These are phyloP conservation scores for Candida montana DNA, from an alignment of 805 yeast species.

Conservation along the genomic window DNA sequence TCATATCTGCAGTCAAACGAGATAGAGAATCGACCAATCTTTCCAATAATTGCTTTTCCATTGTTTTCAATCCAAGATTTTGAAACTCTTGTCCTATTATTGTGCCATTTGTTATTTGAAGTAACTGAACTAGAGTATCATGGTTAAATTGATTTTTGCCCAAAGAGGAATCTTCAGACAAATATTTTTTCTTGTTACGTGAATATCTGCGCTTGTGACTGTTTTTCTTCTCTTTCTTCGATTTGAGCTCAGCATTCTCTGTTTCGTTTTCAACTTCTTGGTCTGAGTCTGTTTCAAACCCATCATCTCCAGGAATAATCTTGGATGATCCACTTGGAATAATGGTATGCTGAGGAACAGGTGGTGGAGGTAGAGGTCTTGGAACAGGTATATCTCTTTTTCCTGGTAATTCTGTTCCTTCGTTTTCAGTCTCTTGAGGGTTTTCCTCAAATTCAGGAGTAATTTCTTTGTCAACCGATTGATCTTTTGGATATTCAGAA, in stretches of 20 bases:
- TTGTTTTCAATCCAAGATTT: conserved; percentile 63
- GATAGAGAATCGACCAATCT: conserved; percentile 82
- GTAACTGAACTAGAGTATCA: conserved; percentile 31
- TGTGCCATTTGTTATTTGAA: conserved; percentile 37
- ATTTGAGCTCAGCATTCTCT: neutral
- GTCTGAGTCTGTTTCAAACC: conserved; percentile 25
- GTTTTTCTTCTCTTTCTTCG: conserved; percentile 1
- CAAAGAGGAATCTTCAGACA: conserved; percentile 6
- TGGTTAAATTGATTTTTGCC: conserved; percentile 22
- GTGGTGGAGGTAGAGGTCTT: conserved; percentile 27
- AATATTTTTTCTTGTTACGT: conserved; percentile 1
- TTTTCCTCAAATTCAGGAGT: too few relatives aligned
- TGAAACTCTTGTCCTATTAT: conserved; percentile 57
- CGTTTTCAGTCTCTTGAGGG: too few relatives aligned
- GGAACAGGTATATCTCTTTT: conserved; percentile 4
- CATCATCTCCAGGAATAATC: conserved; percentile 15
- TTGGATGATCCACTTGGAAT: conserved; percentile 7
- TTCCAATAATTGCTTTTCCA: conserved; percentile 76
- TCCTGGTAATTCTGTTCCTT: neutral
- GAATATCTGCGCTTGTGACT: neutral
- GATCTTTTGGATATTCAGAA: too few relatives aligned
- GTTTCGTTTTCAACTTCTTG: conserved; percentile 2
- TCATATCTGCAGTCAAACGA: conserved; percentile 85
- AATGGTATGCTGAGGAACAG: conserved; percentile 21
- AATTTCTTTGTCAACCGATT: too few relatives aligned